Conservation (phyloP, 1,139 yeast species). For the Suhomyces panamericanus region DNA sequence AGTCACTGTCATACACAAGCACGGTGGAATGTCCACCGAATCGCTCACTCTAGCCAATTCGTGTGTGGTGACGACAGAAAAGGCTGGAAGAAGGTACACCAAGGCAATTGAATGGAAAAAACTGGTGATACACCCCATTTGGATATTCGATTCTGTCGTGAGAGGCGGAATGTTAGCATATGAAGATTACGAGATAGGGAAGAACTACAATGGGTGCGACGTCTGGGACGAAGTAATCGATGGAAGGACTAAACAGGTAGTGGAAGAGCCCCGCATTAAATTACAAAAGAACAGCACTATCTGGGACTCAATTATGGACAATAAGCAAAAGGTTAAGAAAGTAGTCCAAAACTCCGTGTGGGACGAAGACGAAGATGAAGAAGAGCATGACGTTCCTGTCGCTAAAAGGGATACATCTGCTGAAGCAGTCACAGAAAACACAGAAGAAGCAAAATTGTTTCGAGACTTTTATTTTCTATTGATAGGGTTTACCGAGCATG, state of each 20-base stretch:
- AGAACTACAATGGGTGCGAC: constrained; percentile 43
- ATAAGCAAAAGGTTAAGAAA: constrained; percentile 20
- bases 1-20: constrained; percentile 37
- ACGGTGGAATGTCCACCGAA: constrained; percentile 63
- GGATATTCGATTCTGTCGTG: constrained; percentile 65
- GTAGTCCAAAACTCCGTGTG: constrained; percentile 27
- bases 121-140: constrained; percentile 71
- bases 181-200: constrained; percentile 38
- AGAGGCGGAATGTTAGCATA: constrained; percentile 61
- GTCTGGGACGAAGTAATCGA: constrained; percentile 44
- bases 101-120: constrained; percentile 69
- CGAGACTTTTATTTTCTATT: constrained; percentile 36
- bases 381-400: background rate
- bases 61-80: constrained; percentile 55
- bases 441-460: constrained; percentile 26
- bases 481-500: constrained; percentile 39
- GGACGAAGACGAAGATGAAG: constrained; percentile 27
- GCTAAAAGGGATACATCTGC: background rate
- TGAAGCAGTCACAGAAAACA: background rate
- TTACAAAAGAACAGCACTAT: constrained; percentile 30
- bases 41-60: constrained; percentile 54
- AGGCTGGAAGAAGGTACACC: constrained; percentile 58
- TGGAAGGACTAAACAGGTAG: constrained; percentile 1
- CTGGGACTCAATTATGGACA: constrained; percentile 55
- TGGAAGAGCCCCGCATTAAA: constrained; percentile 18